Conservation (phyloP, 176 grass and related monocot species). For the Secale cereale region DNA sequence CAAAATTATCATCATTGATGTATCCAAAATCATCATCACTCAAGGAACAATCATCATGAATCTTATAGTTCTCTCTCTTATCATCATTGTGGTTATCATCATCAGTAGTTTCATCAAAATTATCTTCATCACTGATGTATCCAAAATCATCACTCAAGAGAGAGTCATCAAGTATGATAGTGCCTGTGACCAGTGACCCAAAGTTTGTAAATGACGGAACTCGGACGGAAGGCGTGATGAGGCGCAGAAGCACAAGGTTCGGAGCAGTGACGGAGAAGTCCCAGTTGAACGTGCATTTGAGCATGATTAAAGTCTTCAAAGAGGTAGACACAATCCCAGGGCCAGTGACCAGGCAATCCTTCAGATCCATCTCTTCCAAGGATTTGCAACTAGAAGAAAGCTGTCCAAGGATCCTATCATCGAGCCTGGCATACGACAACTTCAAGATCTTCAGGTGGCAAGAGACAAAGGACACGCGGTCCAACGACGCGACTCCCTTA, state of each 20-base stretch:
- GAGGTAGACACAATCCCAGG: background rate
- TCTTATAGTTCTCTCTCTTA: background rate
- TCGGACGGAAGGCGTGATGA: background rate
- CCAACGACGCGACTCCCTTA: background rate
- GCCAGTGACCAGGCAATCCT: background rate
- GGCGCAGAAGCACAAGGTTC: conserved; percentile 2
- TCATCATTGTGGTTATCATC: background rate
- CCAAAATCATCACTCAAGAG: background rate
- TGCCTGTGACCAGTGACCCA: background rate
- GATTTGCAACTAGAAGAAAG: conserved; percentile 16
- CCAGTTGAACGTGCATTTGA: background rate
- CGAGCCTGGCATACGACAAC: background rate
- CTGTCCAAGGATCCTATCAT: background rate
- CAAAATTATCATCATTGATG: background rate
- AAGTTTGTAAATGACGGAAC: conserved; percentile 26
- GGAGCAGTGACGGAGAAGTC: background rate
- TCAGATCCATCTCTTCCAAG: conserved; percentile 27
- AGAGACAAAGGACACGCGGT: background rate
- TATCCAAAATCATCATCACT: background rate
- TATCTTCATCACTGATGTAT: conserved; percentile 15
- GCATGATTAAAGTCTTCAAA: conserved; percentile 10
- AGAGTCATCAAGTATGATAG: conserved; percentile 25
- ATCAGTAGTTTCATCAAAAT: conserved; percentile 18
- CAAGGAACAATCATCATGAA: background rate
- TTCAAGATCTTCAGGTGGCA: conserved; percentile 28